A percentile compares a stretch with the other conserved stretches of the same genome.
Evolutionary conservation across 2,329 filamentous ascomycete genomes (phyloP).

Genomic region (Fusarium sororula): DNA sequence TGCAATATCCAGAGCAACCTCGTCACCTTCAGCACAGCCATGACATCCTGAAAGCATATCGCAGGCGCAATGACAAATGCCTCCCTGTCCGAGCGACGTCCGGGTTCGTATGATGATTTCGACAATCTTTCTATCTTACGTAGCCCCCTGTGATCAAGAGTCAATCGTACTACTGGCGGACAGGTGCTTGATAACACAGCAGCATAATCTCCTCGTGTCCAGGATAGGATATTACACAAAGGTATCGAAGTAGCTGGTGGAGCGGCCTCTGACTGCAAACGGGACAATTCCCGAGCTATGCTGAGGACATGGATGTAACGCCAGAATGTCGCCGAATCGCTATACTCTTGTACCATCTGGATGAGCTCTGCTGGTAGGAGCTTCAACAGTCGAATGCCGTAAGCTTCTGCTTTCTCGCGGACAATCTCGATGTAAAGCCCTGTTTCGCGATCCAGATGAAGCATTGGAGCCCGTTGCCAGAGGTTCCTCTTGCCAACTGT

Average conservation of each 20-base stretch:
- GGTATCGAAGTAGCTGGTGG: not conserved
- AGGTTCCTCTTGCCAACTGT: not conserved
- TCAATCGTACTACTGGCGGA: not conserved
- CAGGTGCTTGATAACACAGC: not conserved
- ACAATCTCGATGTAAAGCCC: not conserved
- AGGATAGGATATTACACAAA: constrained; percentile 1
- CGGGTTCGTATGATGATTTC: not conserved
- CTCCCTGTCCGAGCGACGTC: not conserved
- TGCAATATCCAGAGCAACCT: not conserved
- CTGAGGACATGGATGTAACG: not conserved
- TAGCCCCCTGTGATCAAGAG: constrained; percentile 3
- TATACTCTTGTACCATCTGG: constrained; percentile 3
- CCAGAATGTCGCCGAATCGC: constrained; percentile 3
- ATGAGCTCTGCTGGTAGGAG: constrained; percentile 3
- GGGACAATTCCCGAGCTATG: not conserved
- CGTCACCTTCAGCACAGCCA: not conserved
- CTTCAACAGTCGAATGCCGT: not conserved
- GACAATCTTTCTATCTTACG: not conserved
- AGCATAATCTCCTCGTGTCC: not conserved
- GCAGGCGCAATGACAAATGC: not conserved
- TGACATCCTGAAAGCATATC: not conserved
- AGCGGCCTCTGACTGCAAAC: not conserved
- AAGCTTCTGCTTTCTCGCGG: constrained; percentile 1
- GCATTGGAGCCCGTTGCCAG: constrained; percentile 1
- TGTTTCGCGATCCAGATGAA: not conserved